Percentiles rank a stretch among this genome's conserved stretches.
These are phyloP conservation scores for Colletotrichum agaves DNA, from an alignment of 2,329 filamentous ascomycete species.

Conservation along the genomic window DNA sequence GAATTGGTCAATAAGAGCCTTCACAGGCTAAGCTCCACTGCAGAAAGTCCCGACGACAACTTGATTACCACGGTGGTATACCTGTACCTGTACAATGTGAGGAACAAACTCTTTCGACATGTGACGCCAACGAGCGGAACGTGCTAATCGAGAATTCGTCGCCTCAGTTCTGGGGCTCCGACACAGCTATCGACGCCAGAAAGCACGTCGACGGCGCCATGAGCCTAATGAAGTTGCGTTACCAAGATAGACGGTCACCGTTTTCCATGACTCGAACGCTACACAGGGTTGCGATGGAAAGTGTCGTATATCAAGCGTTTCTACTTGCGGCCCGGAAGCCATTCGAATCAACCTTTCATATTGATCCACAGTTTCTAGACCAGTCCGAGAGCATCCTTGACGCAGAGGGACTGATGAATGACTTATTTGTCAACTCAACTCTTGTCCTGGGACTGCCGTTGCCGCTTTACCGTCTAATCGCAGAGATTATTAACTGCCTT, in stretches of 20 bases:
- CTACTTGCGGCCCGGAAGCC: background rate
- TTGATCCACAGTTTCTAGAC: background rate
- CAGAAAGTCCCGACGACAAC: background rate
- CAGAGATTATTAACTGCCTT: background rate
- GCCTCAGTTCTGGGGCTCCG: slow-evolving; percentile 7
- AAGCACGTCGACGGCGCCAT: slow-evolving; percentile 8
- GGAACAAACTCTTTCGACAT: no score
- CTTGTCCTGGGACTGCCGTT: background rate
- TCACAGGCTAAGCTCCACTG: background rate
- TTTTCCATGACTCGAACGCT: background rate
- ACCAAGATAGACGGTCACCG: background rate
- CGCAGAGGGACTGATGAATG: background rate
- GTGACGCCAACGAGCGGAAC: no score
- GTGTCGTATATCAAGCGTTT: slow-evolving; percentile 3
- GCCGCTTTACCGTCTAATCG: background rate
- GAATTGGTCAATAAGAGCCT: background rate
- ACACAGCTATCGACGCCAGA: background rate
- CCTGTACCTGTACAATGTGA: slow-evolving; percentile 10
- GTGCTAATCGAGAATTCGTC: no score
- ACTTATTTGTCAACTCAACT: background rate
- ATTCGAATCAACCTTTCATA: background rate
- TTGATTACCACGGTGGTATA: slow-evolving; percentile 1
- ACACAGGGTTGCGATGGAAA: background rate
- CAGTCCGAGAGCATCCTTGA: background rate
- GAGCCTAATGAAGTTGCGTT: background rate